Evolutionary conservation across 192 early-diverging fungal genomes (phyloP), one percentile per base, ranked within the genome.

Genomic region (Entrophospora sp.): DNA sequence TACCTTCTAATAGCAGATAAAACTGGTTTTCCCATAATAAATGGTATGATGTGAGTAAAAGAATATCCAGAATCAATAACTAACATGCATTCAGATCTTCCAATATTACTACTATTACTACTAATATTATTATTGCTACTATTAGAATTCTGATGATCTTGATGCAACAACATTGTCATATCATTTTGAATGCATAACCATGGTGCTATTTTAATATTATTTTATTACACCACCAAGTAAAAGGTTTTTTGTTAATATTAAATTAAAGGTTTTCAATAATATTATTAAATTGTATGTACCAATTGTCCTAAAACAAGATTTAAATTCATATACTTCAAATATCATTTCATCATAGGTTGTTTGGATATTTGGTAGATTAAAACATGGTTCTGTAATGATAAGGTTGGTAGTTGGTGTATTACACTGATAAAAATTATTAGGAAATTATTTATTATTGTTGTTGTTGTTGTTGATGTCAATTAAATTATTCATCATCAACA

Each of bases 271-370:
- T n/a, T n/a, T n/a, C n/a, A n/a, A n/a, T n/a, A n/a, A n/a, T n/a
- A n/a, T n/a, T n/a, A n/a, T n/a, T n/a, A n/a, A n/a, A n/a, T 30
- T 37, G 20, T 8, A 8, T 34, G 37, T 68, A 72, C 73, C 73
- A 20, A 66, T 73, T 6, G 71, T 69, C 18, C 79, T 62, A 60
- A 64, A 82, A 68, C 72, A 79, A 0, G 77, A 64, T 2, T 73
- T 25, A 70, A 94, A 94, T 49, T 81, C 79, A 61, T 89, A 92
- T 69, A 89, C 90, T 69, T 94, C 92, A 78, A 91, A 94, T 10
- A 90, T 71, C 4, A 94, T 80, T 75, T 94, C 88, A 71, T 94
- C 91, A 67, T 85, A 87, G 5, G 76, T 69, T 14, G 81, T 71
- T 55, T 85, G 86, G 44, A 92, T 81, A 51, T 77, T 83, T 10